A percentile compares a stretch with the other conserved stretches of the same genome.
Evolutionary conservation across 1,139 yeast species (phyloP).

Genomic region (Kluyveromyces sp.): DNA sequence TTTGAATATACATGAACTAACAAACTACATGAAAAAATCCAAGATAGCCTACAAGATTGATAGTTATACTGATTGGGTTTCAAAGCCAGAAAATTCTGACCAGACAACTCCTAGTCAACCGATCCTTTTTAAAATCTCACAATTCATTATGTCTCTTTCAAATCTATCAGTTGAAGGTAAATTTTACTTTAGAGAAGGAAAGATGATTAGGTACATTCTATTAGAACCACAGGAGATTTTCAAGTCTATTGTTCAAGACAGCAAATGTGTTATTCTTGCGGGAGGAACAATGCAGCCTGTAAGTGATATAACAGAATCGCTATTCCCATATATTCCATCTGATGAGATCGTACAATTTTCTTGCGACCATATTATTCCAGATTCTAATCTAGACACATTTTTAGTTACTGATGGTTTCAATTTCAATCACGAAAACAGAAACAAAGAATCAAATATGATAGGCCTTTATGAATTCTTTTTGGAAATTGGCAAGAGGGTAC

Average conservation of each 20-base stretch:
- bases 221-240: constrained; percentile 76
- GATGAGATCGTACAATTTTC: constrained; percentile 46
- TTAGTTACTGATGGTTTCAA: constrained; percentile 45
- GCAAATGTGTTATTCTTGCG: constrained; percentile 69
- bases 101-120: constrained; percentile 34
- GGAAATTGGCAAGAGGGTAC: constrained; percentile 42
- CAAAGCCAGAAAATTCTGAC: constrained; percentile 9
- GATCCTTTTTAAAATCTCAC: constrained; percentile 54
- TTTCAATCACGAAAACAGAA: constrained; percentile 64
- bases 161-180: constrained; percentile 80
- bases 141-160: constrained; percentile 57
- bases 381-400: constrained; percentile 54
- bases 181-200: constrained; percentile 47
- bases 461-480: constrained; percentile 47
- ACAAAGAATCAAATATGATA: constrained; percentile 38
- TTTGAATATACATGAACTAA: constrained; percentile 62
- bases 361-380: constrained; percentile 83
- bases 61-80: constrained; percentile 46
- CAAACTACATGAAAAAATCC: constrained; percentile 53
- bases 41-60: constrained; percentile 84
- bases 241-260: constrained; percentile 53
- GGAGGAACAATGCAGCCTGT: constrained; percentile 98
- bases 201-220: constrained; percentile 56
- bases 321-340: constrained; percentile 54
- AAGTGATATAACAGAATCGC: constrained; percentile 53